A percentile compares a stretch with the other conserved stretches of the same genome.
phyloP scores from a whole-genome alignment of 2,329 filamentous ascomycete genomes.

The Alternaria infectoria region DNA sequence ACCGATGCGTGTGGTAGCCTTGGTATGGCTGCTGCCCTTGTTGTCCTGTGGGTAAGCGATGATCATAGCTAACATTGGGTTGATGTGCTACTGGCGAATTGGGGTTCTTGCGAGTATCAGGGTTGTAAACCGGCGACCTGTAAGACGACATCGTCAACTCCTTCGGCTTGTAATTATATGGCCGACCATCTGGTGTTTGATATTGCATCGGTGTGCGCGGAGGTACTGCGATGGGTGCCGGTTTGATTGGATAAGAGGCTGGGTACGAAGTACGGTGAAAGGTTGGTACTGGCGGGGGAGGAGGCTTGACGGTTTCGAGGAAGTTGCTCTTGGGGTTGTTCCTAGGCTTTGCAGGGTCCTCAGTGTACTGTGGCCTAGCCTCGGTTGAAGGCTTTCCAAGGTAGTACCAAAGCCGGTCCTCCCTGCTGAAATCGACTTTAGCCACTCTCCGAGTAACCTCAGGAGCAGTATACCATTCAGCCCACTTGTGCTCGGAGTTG shows the following conservation, averaged over 20 bases:
- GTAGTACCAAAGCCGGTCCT: conserved; percentile 86
- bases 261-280: conserved; percentile 40
- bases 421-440: conserved; percentile 74
- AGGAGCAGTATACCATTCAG: conserved; percentile 71
- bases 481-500: conserved; percentile 56
- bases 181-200: conserved; percentile 26
- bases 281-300: conserved; percentile 39
- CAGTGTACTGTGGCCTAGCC: conserved; percentile 87
- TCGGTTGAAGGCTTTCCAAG: conserved; percentile 86
- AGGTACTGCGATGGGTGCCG: conserved; percentile 43
- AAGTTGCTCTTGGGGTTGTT: conserved; percentile 76
- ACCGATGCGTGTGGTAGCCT: conserved; percentile 27
- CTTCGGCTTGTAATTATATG: conserved; percentile 46
- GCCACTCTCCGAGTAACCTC: conserved; percentile 59
- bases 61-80: conserved; percentile 45
- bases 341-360: conserved; percentile 67
- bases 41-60: conserved; percentile 32
- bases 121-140: conserved; percentile 40
- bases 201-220: conserved; percentile 43
- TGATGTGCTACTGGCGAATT: conserved; percentile 48
- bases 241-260: conserved; percentile 55
- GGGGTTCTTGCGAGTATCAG: conserved; percentile 44
- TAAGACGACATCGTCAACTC: conserved; percentile 30
- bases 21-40: conserved; percentile 28
- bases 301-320: conserved; percentile 67